These are phyloP conservation scores for Pseudonitzschia multistriata DNA, from an alignment of 108 stramenopile genomes.

Conservation along the genomic window DNA sequence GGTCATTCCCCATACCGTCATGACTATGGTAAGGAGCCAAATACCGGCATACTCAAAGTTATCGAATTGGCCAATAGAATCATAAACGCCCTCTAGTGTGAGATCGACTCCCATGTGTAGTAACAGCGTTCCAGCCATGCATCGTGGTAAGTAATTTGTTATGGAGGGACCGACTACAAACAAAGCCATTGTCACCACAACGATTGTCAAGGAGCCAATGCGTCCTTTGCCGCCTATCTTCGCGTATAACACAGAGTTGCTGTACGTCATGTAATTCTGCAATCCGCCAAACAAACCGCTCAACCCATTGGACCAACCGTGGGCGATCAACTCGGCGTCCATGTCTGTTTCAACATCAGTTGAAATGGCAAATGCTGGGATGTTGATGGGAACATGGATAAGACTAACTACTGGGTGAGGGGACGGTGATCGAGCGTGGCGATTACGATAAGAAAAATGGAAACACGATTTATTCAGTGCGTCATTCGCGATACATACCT, in stretches of 20 bases:
- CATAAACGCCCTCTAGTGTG: constrained; percentile 69
- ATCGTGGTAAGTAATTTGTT: constrained; percentile 64
- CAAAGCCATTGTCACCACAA: constrained; percentile 40
- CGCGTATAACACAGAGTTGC: constrained; percentile 57
- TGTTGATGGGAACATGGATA: constrained; percentile 86
- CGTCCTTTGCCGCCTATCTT: constrained; percentile 69
- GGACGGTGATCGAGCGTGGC: too few relatives aligned
- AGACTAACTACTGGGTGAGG: background rate
- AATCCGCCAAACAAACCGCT: constrained; percentile 63
- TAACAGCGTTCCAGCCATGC: constrained; percentile 84
- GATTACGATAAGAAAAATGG: background rate
- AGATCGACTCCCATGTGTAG: constrained; percentile 82
- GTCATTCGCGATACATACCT: constrained; percentile 17
- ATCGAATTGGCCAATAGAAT: constrained; percentile 58
- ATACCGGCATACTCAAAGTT: constrained; percentile 67
- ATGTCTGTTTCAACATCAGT: constrained; percentile 66
- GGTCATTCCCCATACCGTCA: constrained; percentile 74
- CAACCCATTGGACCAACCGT: constrained; percentile 70
- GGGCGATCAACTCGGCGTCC: constrained; percentile 79
- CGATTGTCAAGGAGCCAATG: constrained; percentile 30
- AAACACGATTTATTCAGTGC: background rate
- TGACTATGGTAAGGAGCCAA: constrained; percentile 70
- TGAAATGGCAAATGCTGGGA: constrained; percentile 79
- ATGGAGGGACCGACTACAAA: constrained; percentile 69
- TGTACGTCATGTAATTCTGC: constrained; percentile 79